phyloP scores from a whole-genome alignment of 495 filamentous ascomycete species.

The Apiosordaria backusii region DNA sequence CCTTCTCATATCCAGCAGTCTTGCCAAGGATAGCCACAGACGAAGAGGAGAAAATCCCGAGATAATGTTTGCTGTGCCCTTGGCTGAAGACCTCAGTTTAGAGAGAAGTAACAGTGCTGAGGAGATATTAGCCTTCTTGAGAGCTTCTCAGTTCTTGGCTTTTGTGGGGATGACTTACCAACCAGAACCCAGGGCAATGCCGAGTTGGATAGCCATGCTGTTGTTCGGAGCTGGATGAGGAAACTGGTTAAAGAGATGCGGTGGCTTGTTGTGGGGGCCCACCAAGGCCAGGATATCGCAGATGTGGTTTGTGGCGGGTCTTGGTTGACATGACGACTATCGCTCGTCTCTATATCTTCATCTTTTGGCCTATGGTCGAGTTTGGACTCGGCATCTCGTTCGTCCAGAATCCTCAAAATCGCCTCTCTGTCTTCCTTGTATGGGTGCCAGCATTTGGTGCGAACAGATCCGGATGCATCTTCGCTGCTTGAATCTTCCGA shows the following conservation, averaged over 20 bases:
- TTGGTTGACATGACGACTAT: neutral
- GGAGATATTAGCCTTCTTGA: neutral
- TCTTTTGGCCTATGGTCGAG: no score
- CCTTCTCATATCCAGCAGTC: neutral
- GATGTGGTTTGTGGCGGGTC: neutral
- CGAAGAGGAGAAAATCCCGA: neutral
- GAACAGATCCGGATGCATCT: neutral
- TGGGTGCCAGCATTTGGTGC: neutral
- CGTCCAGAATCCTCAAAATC: neutral
- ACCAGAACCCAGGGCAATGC: neutral
- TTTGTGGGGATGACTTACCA: neutral
- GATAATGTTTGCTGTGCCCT: neutral
- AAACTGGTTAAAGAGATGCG: neutral
- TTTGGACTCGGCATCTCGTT: neutral
- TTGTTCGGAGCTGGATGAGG: neutral
- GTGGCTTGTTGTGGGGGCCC: neutral
- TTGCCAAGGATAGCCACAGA: neutral
- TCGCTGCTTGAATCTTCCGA: neutral
- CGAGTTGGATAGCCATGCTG: neutral
- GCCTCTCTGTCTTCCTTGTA: neutral
- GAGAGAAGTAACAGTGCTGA: neutral
- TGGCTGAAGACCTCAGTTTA: neutral
- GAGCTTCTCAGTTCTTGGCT: neutral
- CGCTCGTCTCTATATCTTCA: no score
- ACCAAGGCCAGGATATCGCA: neutral